Evolutionary conservation across 2,329 filamentous ascomycete species (phyloP).

Genomic region (Fusarium siculi): DNA sequence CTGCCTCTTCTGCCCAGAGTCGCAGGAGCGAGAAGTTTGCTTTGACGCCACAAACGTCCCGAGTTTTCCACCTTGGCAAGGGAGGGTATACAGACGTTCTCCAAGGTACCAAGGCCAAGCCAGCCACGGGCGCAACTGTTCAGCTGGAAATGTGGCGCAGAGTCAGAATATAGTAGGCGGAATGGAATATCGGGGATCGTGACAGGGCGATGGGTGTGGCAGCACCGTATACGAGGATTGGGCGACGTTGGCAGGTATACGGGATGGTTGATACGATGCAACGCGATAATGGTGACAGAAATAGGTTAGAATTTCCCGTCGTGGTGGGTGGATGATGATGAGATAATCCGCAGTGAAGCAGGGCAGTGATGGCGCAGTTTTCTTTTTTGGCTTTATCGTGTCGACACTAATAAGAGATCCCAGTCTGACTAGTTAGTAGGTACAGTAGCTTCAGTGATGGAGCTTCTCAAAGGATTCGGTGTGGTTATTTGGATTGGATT

Average conservation of each 20-base stretch:
- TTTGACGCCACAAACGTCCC: constrained; percentile 24
- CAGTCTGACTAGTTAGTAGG: constrained; percentile 8
- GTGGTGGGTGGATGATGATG: constrained; percentile 16
- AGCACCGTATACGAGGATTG: constrained; percentile 19
- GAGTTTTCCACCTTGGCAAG: constrained; percentile 38
- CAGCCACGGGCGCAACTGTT: constrained; percentile 6
- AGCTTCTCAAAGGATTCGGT: constrained; percentile 12
- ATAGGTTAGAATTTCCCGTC: constrained; percentile 12
- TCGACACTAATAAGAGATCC: constrained; percentile 4
- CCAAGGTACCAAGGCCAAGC: not conserved
- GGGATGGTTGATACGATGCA: constrained; percentile 6
- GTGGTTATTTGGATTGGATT: constrained; percentile 2
- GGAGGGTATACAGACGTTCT: constrained; percentile 18
- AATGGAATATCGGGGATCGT: constrained; percentile 21
- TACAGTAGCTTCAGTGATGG: constrained; percentile 16
- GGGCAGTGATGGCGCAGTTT: constrained; percentile 23
- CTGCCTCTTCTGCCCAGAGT: constrained; percentile 4
- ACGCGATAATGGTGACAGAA: constrained; percentile 9
- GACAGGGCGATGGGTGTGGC: constrained; percentile 1
- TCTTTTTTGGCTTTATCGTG: constrained; percentile 14
- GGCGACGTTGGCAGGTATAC: constrained; percentile 6
- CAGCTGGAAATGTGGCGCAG: constrained; percentile 31
- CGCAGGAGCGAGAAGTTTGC: constrained; percentile 14
- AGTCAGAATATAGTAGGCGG: constrained; percentile 18
- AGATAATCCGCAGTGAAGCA: constrained; percentile 27